Conservation (phyloP, 1,284 basidiomycete genomes). For the Trichosporon asahii region DNA sequence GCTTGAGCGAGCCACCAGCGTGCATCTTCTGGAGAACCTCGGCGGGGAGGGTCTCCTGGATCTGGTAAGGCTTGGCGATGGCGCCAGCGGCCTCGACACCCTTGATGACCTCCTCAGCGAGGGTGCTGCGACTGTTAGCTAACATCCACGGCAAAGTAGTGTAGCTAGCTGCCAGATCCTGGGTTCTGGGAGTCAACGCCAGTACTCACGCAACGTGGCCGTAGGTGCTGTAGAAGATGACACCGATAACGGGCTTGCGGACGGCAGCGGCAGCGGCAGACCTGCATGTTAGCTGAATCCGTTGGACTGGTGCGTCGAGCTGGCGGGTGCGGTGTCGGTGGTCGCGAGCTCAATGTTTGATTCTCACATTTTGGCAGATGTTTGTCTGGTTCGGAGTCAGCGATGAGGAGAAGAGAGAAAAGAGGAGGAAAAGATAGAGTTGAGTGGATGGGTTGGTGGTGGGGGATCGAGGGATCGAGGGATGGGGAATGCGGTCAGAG, state of each 20-base stretch:
- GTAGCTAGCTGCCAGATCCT: neutral
- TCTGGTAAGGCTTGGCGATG: conserved; percentile 67
- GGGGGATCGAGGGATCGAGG: neutral
- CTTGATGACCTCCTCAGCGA: conserved; percentile 72
- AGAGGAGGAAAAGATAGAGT: neutral
- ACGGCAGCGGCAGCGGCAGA: conserved; percentile 1
- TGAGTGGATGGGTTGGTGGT: neutral
- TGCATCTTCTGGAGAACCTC: conserved; percentile 73
- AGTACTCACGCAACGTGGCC: conserved; percentile 61
- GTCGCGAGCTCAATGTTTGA: neutral
- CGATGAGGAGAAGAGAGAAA: neutral
- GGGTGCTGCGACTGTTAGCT: conserved; percentile 47
- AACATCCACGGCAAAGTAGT: neutral
- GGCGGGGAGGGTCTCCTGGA: conserved; percentile 74
- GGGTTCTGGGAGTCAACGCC: neutral
- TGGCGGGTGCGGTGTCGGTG: neutral
- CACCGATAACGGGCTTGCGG: conserved; percentile 63
- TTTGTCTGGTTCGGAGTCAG: conserved; percentile 1
- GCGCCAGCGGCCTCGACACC: conserved; percentile 72
- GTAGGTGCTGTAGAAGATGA: conserved; percentile 77
- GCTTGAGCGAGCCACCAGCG: conserved; percentile 56
- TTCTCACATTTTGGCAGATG: neutral
- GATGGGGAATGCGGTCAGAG: neutral
- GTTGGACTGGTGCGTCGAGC: no score
- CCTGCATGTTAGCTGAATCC: conserved; percentile 4